Evolutionary conservation across 768 basidiomycete genomes (phyloP), one percentile per base, ranked within the genome.

Genomic region (Lactifluus subvellereus): DNA sequence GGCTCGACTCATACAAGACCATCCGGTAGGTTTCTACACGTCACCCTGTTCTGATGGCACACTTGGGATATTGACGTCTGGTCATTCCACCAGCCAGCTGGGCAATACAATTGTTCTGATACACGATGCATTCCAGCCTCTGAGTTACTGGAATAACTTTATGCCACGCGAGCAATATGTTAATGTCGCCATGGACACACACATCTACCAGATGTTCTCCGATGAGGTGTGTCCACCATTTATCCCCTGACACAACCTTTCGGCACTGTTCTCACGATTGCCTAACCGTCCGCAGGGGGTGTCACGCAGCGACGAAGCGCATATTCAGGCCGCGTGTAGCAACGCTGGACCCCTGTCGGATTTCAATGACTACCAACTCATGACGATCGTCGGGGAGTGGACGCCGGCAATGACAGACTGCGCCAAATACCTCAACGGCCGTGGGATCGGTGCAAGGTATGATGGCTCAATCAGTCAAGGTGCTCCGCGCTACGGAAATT

Each of bases 311-410:
- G 67, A 82, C 57, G 69, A 76, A 32, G 73, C 85, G 55, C 89
- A 91, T 68, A 88, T 91, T 45, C 65, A 74, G 53, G 70, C 78
- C 2, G 88, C 86, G 4, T 93, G 91, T 69, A 66, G 66, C 54
- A 71, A 75, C 42, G 77, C 74, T 13, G 73, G 76, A 10, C 68
- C 75, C 0, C 78, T 92, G 6, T 71, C 80, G 0, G 67, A 70
- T 20, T 85, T 84, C 67, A 60, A 66, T 37, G 5, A n/a, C 11
- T 56, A 66, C 8, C 79, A 82, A 43, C 80, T 94, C 32, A 93
- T 91, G 93, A 79, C 84, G 16, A 78, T 94, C 49, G 91, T 94
- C 30, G 93, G 94, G 47, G 94, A 97, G 76, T 97, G 90, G 86
- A 85, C 88, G 1, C 82, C 89, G 3, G 88, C 88, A 2, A 75